Evolutionary conservation across 2,329 filamentous ascomycete species (phyloP).

Genomic region (Microcera coccophila): DNA sequence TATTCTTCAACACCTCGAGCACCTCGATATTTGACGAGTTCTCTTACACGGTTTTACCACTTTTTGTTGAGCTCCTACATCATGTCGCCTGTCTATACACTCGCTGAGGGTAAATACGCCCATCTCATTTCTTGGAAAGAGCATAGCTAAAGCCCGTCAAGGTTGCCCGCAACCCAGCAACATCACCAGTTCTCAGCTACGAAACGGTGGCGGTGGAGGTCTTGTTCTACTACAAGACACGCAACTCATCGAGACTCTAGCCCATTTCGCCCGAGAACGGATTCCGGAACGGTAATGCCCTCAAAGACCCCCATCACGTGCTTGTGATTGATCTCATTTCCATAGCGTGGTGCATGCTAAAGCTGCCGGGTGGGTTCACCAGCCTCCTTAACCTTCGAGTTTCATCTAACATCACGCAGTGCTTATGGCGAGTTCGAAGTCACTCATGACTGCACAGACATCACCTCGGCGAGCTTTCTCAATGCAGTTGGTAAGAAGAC

Average conservation of each 20-base stretch:
- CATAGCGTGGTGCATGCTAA: slow-evolving; percentile 5
- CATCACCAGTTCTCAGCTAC: not conserved
- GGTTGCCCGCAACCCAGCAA: not conserved
- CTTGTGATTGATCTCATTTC: not conserved
- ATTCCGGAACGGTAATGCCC: not conserved
- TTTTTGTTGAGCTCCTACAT: no score
- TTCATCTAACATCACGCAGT: not conserved
- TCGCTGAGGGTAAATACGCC: not conserved
- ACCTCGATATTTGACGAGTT: no score
- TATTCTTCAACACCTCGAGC: no score
- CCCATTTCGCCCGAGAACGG: not conserved
- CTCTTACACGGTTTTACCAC: no score
- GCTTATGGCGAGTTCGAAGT: slow-evolving; percentile 58
- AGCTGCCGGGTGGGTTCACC: slow-evolving; percentile 3
- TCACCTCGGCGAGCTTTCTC: slow-evolving; percentile 54
- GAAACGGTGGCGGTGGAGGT: not conserved
- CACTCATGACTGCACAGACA: slow-evolving; percentile 53
- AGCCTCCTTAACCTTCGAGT: not conserved
- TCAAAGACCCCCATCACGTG: not conserved
- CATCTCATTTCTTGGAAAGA: not conserved
- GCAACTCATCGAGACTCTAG: not conserved
- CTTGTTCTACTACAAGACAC: not conserved
- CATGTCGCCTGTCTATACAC: not conserved
- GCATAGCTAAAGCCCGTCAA: not conserved
- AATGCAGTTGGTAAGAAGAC: slow-evolving; percentile 50